Percentiles rank a stretch among this genome's conserved stretches.
These are phyloP conservation scores for Theileria equi DNA, from an alignment of 169 alveolate species.

Conservation along the genomic window DNA sequence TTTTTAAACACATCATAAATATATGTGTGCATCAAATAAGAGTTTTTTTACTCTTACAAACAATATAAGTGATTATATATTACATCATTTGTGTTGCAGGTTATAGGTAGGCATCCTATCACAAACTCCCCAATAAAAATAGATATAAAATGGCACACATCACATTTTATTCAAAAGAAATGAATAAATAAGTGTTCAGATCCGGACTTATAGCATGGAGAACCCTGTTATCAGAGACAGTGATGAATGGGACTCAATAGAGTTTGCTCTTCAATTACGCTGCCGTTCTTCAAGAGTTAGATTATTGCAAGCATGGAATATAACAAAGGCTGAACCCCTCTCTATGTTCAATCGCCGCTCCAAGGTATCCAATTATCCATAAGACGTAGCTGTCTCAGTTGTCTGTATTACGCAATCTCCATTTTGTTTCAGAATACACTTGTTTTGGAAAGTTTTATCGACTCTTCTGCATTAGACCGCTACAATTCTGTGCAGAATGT, in stretches of 20 bases:
- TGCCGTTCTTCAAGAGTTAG: constrained; percentile 75
- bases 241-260: constrained; percentile 74
- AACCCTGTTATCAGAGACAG: constrained; percentile 67
- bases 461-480: constrained; percentile 77
- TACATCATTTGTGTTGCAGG: too few relatives aligned
- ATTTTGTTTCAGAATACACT: constrained; percentile 64
- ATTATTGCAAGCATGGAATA: constrained; percentile 76
- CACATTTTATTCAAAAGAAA: too few relatives aligned
- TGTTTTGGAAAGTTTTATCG: constrained; percentile 80
- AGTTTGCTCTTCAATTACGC: constrained; percentile 69
- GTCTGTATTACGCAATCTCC: neutral
- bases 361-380: constrained; percentile 13
- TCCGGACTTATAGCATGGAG: constrained; percentile 42
- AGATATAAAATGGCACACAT: too few relatives aligned
- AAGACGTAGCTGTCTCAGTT: neutral
- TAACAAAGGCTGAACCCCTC: constrained; percentile 60
- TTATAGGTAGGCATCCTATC: too few relatives aligned
- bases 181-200: too few relatives aligned
- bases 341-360: constrained; percentile 53
- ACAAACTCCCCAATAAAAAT: too few relatives aligned
- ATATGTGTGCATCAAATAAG: neutral
- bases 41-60: constrained; percentile 6
- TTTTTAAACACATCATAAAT: neutral
- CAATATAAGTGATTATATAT: too few relatives aligned
- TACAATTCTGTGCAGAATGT: constrained; percentile 84